Base-by-base conservation (phyloP, 257 asterid species). In the Leonotis leonurus region DNA sequence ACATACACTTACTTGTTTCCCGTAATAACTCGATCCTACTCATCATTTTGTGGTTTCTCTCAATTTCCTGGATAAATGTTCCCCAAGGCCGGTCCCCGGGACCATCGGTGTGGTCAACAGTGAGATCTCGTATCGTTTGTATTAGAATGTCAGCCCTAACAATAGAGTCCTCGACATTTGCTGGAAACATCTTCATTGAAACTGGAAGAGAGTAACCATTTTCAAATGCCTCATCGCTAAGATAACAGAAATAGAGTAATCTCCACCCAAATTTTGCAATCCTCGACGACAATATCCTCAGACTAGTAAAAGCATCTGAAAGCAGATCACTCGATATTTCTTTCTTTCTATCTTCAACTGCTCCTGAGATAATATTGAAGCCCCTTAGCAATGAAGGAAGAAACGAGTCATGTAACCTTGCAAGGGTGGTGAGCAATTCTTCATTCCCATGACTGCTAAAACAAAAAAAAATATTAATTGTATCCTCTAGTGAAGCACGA, bases 181-280 rank as follows among this genome's bases (percentile, higher is more conserved):
- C 92, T 9, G 99, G 99, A 80, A 92, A 80, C 89, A 92, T 89
- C 80, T 89, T 92, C 77, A 77, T 64, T 68, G 91, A 69, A 58
- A 72, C 67, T 29, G 94, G 87, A 72, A 70, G 72, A 44, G 88
- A 67, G 74, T 44, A 46, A 60, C 71, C 67, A 62, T 69, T 76
- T 75, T 78, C 78, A 70, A 89, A 92, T 45, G 83, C 88, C 51
- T 86, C 99, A 39, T 86, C 95, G 60, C 97, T 83, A 35, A 87
- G 87, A 82, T 81, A 87, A 77, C 96, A 92, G 53, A 76, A 68
- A 60, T 79, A 64, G 2, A 92, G 68, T 72, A 92, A 75, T 64
- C 68, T 85, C 99, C 99, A 85, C 62, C 94, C 89, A 65, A 92
- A 70, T 25, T 77, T 77, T 49, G 82, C 82, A 46, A 92, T 82